phyloP scores from a whole-genome alignment of 2,329 filamentous ascomycete genomes.

The Trichoderma brevicompactum region DNA sequence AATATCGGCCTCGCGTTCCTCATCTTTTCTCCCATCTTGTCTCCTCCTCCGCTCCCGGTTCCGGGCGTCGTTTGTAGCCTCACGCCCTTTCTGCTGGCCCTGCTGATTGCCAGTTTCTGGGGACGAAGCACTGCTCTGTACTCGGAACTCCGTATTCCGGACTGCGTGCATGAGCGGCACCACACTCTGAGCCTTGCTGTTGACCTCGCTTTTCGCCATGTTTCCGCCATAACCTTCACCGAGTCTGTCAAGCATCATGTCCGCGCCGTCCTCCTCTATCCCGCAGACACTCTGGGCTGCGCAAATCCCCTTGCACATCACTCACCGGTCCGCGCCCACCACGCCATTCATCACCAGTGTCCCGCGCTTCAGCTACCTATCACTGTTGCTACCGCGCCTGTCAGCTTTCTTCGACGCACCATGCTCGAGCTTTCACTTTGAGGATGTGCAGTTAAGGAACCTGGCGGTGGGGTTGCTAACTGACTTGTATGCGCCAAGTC shows the following conservation, averaged over 20 bases:
- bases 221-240: constrained; percentile 23
- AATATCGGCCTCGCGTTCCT: not conserved
- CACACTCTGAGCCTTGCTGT: not conserved
- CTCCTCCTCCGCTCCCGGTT: not conserved
- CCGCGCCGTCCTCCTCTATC: constrained; percentile 34
- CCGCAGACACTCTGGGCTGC: constrained; percentile 59
- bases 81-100: not conserved
- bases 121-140: not conserved
- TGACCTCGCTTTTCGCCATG: constrained; percentile 14
- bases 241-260: constrained; percentile 8
- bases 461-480: constrained; percentile 58
- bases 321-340: constrained; percentile 52
- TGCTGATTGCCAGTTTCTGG: not conserved
- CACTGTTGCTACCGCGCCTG: constrained; percentile 60
- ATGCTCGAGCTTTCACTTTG: constrained; percentile 64
- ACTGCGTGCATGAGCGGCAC: not conserved
- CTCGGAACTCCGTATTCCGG: not conserved
- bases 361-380: constrained; percentile 64
- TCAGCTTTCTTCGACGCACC: constrained; percentile 56
- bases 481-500: constrained; percentile 59
- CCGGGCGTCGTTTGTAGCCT: not conserved
- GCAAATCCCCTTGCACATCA: constrained; percentile 59
- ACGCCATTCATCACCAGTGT: constrained; percentile 58
- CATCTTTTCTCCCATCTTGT: not conserved
- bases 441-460: constrained; percentile 58